Conservation (phyloP, 2,329 filamentous ascomycete genomes). For the Monosporascus sp. region DNA sequence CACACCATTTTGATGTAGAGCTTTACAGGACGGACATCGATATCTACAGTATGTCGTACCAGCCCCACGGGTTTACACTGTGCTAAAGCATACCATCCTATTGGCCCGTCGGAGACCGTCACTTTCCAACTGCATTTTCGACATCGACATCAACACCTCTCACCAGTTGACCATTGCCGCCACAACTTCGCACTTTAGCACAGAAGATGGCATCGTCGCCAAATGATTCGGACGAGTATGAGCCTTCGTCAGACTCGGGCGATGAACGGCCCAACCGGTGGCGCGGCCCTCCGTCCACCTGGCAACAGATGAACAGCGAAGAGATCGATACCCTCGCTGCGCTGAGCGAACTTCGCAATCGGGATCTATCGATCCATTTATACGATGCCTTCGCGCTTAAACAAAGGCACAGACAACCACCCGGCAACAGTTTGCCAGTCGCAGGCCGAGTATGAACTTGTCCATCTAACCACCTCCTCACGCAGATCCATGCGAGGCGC, state of each 20-base stretch:
- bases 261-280: slow-evolving; percentile 64
- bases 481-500: no score
- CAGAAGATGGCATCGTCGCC: slow-evolving; percentile 12
- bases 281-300: slow-evolving; percentile 61
- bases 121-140: no score
- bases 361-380: slow-evolving; percentile 69
- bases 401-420: slow-evolving; percentile 27
- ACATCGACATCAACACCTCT: no score
- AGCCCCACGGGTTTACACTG: no score
- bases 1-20: no score
- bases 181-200: neutral
- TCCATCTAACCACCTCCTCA: neutral
- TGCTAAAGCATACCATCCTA: no score
- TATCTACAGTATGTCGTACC: no score
- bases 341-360: slow-evolving; percentile 56
- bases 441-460: slow-evolving; percentile 29
- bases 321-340: slow-evolving; percentile 60
- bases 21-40: no score
- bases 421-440: slow-evolving; percentile 9
- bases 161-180: neutral
- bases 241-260: slow-evolving; percentile 38
- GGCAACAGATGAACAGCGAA: slow-evolving; percentile 55
- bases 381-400: slow-evolving; percentile 74
- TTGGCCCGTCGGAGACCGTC: no score
- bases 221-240: slow-evolving; percentile 16